Base-by-base conservation (phyloP, 192 early-diverging fungal species). In the Coemansia sp. region DNA sequence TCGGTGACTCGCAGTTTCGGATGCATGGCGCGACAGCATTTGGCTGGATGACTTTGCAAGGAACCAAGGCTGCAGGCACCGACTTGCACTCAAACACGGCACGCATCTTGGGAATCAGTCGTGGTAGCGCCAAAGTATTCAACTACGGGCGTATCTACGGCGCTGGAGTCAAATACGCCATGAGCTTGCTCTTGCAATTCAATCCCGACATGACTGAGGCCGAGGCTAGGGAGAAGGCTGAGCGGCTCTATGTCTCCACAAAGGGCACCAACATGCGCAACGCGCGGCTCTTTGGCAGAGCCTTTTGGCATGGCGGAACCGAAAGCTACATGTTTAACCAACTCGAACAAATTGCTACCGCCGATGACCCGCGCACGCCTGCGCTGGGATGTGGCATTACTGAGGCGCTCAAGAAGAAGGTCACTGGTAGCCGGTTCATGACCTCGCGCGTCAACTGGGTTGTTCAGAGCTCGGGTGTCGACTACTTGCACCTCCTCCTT, bases 21-120 rank as follows among this genome's bases (percentile, higher is more conserved):
- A 91, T 93, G 72, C 96, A 97, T 66, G 97, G 97, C 7, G 91
- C 91, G 0, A 95, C 95, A 1, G 94, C 97, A 1, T 82, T 99
- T 36, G 96, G 97, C 3, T 99, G 95, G 90, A 98, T 99, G 97
- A 99, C 95, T 3, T 79, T 99, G 43, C 96, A 99, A 76, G 97
- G 97, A 0, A 93, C 89, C 3, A 99, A 99, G 84, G 65, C 89
- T 0, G 88, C 87, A 9, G 91, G 90, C 15, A 97, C 97, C 0
- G 97, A 99, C 79, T 68, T 98, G 61, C 97, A 99, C 73, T 96
- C 96, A 2, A 92, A 91, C 67, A 97, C 97, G 0, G 97, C 94
- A 0, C 74, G 85, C 16, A 95, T 99, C 67, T 67, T 97, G 65
- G 93, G 91, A 18, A 97, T 98, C 74, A 87, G 85, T 38, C 88